Evolutionary conservation across 148 eudicot species (phyloP), one percentile per base, ranked within the genome.

Genomic region (Cornus suecica): DNA sequence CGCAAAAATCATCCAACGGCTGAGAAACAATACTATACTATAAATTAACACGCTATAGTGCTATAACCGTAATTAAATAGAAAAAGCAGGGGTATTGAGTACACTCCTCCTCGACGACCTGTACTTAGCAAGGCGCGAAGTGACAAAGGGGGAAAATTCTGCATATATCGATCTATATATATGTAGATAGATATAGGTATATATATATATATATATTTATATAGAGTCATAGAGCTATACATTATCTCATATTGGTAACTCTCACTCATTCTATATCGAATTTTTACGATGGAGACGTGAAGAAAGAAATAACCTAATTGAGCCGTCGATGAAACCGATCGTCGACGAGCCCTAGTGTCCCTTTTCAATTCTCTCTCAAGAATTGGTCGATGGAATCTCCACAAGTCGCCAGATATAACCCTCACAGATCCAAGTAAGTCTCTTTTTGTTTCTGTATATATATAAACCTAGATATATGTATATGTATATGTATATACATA

Each of bases 401-500:
- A 22, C 75, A 85, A 70, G 14, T 80, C 2, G 79, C 77, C 20
- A 79, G 82, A 41, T 88, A 76, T 76, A 80, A 71, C n/a, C 81
- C 86, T 61, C 84, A 79, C 32, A 69, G 79, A 77, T 75, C 92
- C 52, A 83, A 83, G 92, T 88, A 65, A 76, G 20, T 66, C 66
- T 72, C 62, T 31, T 15, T 80, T 56, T 54, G 34, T 68, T 54
- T 63, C 31, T 73, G 10, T 26, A 15, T 67, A 16, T 60, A n/a
- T 30, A 22, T 48, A 24, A n/a, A n/a, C n/a, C n/a, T 73, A 34
- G 81, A 8, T 76, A 22, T 62, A 51, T 66, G 66, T 37, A 24
- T 64, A 37, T 32, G 18, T 10, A 31, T 9, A 27, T 34, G 4
- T 56, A 16, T 61, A 30, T 66, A 7, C 30, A 42, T 69, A n/a